A percentile compares a stretch with the other conserved stretches of the same genome.
These are phyloP conservation scores for Hemileccinum rubropunctum DNA, from an alignment of 768 basidiomycete species.

Conservation along the genomic window DNA sequence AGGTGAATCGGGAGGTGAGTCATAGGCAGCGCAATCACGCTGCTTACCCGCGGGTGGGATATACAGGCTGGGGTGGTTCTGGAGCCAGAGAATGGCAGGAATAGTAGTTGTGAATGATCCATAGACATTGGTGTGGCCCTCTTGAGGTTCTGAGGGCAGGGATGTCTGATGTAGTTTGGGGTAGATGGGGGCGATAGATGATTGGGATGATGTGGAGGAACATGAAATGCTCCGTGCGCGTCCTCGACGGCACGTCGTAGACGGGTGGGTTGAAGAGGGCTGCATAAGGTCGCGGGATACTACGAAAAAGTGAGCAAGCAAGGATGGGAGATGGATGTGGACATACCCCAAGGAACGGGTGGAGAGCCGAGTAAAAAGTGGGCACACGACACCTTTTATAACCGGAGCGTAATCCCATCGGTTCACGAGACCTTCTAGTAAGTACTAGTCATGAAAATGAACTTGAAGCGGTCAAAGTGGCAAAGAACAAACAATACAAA, in stretches of 20 bases:
- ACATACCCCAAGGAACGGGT: background rate
- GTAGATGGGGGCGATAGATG: conserved; percentile 25
- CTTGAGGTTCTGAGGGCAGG: conserved; percentile 21
- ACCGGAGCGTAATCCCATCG: conserved; percentile 2
- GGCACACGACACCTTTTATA: conserved; percentile 31
- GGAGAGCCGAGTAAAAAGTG: background rate
- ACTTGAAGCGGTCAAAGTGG: conserved; percentile 1
- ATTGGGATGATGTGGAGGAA: conserved; percentile 22
- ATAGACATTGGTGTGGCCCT: conserved; percentile 26
- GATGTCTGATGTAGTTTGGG: conserved; percentile 20
- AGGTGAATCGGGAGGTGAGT: conserved; percentile 30
- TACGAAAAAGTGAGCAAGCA: background rate
- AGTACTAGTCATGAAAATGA: conserved; percentile 13
- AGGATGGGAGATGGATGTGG: background rate
- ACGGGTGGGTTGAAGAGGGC: too few relatives aligned
- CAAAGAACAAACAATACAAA: conserved; percentile 34
- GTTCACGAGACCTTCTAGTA: conserved; percentile 3
- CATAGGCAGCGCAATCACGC: conserved; percentile 12
- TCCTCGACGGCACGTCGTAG: conserved; percentile 5
- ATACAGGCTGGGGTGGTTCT: conserved; percentile 14
- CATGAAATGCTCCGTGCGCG: conserved; percentile 21
- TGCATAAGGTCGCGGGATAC: too few relatives aligned
- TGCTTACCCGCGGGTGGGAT: conserved; percentile 14
- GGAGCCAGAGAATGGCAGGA: conserved; percentile 33
- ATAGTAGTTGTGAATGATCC: conserved; percentile 42